Percentiles rank a stretch among this genome's conserved stretches.
Conservation (phyloP, 2,329 filamentous ascomycete species). For the Emmonsiellopsis sp. region DNA sequence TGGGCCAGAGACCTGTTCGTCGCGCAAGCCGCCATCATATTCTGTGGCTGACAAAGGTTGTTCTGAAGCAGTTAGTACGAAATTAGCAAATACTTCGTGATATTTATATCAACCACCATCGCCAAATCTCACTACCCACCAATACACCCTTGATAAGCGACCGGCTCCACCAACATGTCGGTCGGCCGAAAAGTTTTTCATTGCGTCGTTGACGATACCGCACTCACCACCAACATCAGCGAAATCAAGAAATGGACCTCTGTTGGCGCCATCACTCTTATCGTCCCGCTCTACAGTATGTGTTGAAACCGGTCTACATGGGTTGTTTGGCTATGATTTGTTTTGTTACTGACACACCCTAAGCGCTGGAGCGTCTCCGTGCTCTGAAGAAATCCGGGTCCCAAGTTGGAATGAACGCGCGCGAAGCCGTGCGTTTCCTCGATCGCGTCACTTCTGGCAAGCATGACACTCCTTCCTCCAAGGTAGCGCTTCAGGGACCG, state of each 20-base stretch:
- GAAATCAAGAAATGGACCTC: slow-evolving; percentile 45
- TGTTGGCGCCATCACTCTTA: slow-evolving; percentile 39
- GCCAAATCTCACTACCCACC: neutral
- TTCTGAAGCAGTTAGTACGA: slow-evolving; percentile 1
- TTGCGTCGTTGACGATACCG: slow-evolving; percentile 45
- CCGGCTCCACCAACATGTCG: slow-evolving; percentile 21
- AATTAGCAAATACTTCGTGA: neutral
- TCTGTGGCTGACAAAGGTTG: neutral
- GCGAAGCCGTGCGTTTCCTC: slow-evolving; percentile 43
- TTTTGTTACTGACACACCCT: slow-evolving; percentile 6
- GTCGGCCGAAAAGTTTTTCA: slow-evolving; percentile 38
- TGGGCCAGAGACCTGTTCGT: neutral
- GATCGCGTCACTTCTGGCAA: slow-evolving; percentile 41
- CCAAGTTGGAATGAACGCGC: slow-evolving; percentile 40
- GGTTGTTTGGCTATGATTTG: neutral
- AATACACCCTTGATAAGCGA: neutral
- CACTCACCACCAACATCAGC: slow-evolving; percentile 42
- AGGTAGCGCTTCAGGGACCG: slow-evolving; percentile 39
- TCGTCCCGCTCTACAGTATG: slow-evolving; percentile 44
- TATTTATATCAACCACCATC: neutral
- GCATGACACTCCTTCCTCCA: slow-evolving; percentile 32
- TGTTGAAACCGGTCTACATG: neutral
- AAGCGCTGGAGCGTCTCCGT: slow-evolving; percentile 39
- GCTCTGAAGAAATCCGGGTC: slow-evolving; percentile 36
- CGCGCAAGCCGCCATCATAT: neutral